These are phyloP conservation scores for Naegleria fowleri DNA, from an alignment of 208 protist species.

Conservation along the genomic window DNA sequence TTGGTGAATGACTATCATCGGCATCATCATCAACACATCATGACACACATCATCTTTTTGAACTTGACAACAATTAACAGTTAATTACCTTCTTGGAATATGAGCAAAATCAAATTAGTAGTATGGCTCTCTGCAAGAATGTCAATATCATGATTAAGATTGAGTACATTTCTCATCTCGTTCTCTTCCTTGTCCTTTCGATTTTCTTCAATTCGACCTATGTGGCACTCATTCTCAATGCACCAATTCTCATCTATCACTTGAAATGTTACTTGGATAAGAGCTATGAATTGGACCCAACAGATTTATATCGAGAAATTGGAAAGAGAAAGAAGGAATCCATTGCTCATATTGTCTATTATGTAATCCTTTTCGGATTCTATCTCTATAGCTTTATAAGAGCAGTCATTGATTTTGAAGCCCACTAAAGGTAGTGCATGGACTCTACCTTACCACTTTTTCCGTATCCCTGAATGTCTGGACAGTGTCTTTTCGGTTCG, in stretches of 20 bases:
- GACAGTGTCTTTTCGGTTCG: no score
- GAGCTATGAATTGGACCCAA: slow-evolving; percentile 3
- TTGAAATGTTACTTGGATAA: not conserved
- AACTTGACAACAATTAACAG: not conserved
- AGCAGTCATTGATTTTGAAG: slow-evolving; percentile 24
- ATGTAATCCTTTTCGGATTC: slow-evolving; percentile 1
- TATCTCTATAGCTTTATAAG: slow-evolving; percentile 21
- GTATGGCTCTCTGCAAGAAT: not conserved
- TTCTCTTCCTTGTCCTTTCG: not conserved
- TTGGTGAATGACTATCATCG: no score
- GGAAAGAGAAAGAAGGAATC: not conserved
- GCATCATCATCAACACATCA: no score
- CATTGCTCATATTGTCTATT: slow-evolving; percentile 14
- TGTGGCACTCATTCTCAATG: not conserved
- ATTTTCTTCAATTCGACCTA: not conserved
- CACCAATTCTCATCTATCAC: slow-evolving; percentile 19
- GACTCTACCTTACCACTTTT: no score
- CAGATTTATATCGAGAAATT: slow-evolving; percentile 19
- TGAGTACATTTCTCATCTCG: slow-evolving; percentile 12
- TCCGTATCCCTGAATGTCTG: no score
- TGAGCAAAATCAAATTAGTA: slow-evolving; percentile 23
- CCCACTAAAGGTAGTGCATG: not conserved
- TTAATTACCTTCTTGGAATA: slow-evolving; percentile 24
- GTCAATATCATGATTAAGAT: slow-evolving; percentile 26
- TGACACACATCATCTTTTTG: not conserved